Evolutionary conservation across 2,329 filamentous ascomycete species (phyloP).

Genomic region (Macrophomina phaseolina): DNA sequence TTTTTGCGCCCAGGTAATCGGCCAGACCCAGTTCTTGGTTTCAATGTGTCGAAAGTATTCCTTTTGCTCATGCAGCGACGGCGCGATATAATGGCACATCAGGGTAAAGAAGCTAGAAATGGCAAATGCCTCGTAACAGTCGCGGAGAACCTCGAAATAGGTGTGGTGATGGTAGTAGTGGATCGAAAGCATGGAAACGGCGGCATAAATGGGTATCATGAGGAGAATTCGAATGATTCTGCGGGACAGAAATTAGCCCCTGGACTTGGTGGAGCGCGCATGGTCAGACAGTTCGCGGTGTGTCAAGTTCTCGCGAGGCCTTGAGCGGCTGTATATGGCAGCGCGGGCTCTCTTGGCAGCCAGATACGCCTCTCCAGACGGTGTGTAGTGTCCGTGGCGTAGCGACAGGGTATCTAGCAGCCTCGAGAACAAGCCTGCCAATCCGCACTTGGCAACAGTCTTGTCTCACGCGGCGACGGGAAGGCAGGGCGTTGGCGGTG

Average conservation of each 20-base stretch:
- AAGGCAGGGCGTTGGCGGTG: not conserved
- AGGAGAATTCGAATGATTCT: slow-evolving; percentile 87
- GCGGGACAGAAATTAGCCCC: slow-evolving; percentile 12
- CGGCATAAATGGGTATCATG: slow-evolving; percentile 83
- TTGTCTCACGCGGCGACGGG: not conserved
- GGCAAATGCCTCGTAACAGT: slow-evolving; percentile 89
- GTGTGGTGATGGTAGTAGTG: slow-evolving; percentile 77
- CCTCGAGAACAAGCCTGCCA: slow-evolving; percentile 1
- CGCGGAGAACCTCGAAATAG: slow-evolving; percentile 80
- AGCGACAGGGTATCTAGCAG: not conserved
- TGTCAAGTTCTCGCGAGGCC: not conserved
- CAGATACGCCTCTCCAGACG: not conserved
- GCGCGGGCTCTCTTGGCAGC: not conserved
- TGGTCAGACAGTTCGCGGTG: not conserved
- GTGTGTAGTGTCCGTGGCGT: not conserved
- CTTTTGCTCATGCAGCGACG: slow-evolving; percentile 80
- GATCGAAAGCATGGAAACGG: slow-evolving; percentile 75
- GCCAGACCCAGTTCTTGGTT: slow-evolving; percentile 76
- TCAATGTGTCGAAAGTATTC: slow-evolving; percentile 74
- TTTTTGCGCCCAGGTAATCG: slow-evolving; percentile 71
- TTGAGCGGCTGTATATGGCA: not conserved
- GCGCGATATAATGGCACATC: slow-evolving; percentile 79
- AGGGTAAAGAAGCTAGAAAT: slow-evolving; percentile 87
- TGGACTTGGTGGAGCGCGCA: not conserved
- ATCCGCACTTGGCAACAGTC: slow-evolving; percentile 4